Conservation (phyloP, 108 stramenopile species). For the Chaetoceros muelleri region DNA sequence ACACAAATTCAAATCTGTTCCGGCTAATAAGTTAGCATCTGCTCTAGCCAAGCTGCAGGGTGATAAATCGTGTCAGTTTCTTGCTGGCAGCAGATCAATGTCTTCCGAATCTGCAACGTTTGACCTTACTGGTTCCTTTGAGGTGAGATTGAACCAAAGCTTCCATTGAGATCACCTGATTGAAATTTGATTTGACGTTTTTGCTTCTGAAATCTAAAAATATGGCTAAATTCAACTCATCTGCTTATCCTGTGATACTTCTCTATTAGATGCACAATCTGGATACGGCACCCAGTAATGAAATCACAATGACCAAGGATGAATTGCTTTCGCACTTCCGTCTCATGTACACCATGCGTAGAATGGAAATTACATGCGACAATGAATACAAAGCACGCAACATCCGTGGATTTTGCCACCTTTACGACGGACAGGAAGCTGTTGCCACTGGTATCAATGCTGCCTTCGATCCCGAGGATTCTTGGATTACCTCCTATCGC, state of each 20-base stretch:
- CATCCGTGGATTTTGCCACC: conserved; percentile 99
- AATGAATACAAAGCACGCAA: conserved; percentile 97
- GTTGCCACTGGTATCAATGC: conserved; percentile 93
- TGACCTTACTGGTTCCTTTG: conserved; percentile 66
- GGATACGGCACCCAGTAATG: conserved; percentile 49
- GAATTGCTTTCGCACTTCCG: conserved; percentile 89
- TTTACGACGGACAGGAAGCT: conserved; percentile 99
- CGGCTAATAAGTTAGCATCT: too few relatives aligned
- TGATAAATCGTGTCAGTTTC: too few relatives aligned
- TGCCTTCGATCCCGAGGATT: conserved; percentile 80
- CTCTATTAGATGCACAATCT: conserved; percentile 59
- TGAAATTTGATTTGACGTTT: background rate
- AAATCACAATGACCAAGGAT: conserved; percentile 77
- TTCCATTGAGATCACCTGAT: background rate
- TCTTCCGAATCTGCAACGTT: conserved; percentile 25
- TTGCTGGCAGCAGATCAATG: background rate
- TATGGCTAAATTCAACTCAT: background rate
- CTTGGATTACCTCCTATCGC: conserved; percentile 95
- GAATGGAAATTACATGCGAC: conserved; percentile 99
- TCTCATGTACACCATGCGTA: conserved; percentile 98
- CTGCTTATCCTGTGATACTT: background rate
- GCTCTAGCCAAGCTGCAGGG: too few relatives aligned
- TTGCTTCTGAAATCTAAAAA: background rate
- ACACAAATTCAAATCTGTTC: too few relatives aligned
- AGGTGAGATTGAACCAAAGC: conserved; percentile 18